Evolutionary conservation across 768 basidiomycete genomes (phyloP), one percentile per base, ranked within the genome.

Genomic region (Auricularia sp.): DNA sequence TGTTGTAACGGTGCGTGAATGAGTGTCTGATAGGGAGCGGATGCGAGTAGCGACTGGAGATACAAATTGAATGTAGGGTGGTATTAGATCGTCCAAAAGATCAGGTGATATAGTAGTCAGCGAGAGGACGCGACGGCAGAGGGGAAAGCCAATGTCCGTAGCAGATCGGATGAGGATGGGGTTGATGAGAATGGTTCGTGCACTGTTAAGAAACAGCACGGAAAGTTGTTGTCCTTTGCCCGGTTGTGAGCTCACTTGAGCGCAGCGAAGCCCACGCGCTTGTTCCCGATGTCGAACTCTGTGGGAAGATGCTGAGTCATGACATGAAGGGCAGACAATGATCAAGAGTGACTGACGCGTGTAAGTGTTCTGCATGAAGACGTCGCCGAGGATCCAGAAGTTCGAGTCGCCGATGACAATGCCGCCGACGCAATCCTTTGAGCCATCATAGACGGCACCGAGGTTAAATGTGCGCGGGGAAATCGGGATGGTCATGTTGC

Each of bases 331-430:
- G 8, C 6, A 35, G 29, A 2, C 8, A 59, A 18, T 12, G 56
- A 59, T 21, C 53, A 18, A 3, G 29, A 54, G 29, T 29, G 34
- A 59, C 56, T 21, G 23, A 59, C 56, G 56, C 7, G 79, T 74
- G 66, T 80, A 84, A 34, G 81, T 78, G 62, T 78, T 80, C 67
- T 73, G 75, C 66, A 82, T 66, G 73, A 83, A 81, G 11, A 72
- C 68, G 39, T 76, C 76, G 5, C 77, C 77, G 34, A 78, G 51
- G 59, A 78, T 70, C 76, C 75, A 77, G 16, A 70, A 72, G 34
- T 66, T 69, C 51, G 35, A 44, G 3, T 42, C 60, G 36, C 29
- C n/a, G 61, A 29, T 59, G 64, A 51, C 75, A 62, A 80, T 67
- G 34, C 74, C 77, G 36, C 74, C 77, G 10, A 80, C 64, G 62